Percentiles rank a stretch among this genome's conserved stretches.
These are phyloP conservation scores for Sporobolomyces phaffii DNA, from an alignment of 768 basidiomycete genomes.

Conservation along the genomic window DNA sequence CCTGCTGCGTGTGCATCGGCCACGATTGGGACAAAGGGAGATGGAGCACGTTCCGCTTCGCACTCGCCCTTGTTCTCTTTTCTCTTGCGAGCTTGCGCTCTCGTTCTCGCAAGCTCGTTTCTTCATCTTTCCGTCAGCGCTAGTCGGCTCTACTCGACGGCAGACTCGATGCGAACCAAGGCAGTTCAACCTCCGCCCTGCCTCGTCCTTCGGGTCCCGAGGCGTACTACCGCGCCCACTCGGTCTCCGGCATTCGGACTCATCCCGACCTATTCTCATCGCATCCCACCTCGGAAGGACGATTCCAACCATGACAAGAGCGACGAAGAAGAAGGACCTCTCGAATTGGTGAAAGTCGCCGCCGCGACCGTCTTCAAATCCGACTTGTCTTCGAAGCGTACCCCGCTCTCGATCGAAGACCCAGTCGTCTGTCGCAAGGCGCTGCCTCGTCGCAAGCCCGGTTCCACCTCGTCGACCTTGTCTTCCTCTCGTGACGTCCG, in stretches of 20 bases:
- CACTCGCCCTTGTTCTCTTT: not conserved
- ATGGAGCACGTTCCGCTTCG: too few species aligned
- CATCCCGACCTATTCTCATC: conserved; percentile 28
- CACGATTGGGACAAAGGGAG: not conserved
- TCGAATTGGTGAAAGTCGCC: not conserved
- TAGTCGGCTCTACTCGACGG: too few species aligned
- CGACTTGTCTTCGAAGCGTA: not conserved
- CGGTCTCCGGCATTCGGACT: conserved; percentile 15
- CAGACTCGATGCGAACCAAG: too few species aligned
- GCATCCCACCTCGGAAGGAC: not conserved
- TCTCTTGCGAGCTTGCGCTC: not conserved
- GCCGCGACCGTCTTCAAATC: conserved; percentile 3
- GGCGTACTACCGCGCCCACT: too few species aligned
- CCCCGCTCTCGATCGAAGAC: not conserved
- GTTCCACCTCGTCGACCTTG: conserved; percentile 10
- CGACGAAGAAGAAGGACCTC: not conserved
- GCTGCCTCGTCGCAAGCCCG: not conserved
- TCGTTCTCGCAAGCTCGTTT: not conserved
- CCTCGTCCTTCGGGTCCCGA: too few species aligned
- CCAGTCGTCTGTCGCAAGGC: not conserved
- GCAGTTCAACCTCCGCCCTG: conserved; percentile 23
- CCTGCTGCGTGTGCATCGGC: too few species aligned
- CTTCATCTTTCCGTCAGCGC: too few species aligned
- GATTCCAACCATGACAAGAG: not conserved
- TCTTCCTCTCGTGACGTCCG: not conserved